These are phyloP conservation scores for Solidago caesia DNA, from an alignment of 129 eudicot genomes.

Conservation along the genomic window DNA sequence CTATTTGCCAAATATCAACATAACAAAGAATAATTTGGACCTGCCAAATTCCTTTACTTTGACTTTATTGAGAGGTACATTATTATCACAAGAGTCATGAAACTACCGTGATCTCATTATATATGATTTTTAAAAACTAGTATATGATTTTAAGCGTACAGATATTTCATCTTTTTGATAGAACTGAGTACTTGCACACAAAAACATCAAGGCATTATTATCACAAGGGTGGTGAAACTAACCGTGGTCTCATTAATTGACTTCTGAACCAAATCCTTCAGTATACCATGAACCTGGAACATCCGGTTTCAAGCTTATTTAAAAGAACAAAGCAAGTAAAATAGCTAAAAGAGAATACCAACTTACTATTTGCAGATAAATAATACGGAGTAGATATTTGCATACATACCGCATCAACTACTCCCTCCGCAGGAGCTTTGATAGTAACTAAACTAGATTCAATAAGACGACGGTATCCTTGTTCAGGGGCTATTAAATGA, in stretches of 20 bases:
- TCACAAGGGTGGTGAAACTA: conserved; percentile 26
- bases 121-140: background rate
- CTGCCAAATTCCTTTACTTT: background rate
- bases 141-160: background rate
- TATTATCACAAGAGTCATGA: background rate
- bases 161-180: background rate
- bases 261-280: conserved; percentile 89
- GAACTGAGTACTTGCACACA: background rate
- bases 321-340: no score
- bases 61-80: background rate
- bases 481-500: conserved; percentile 96
- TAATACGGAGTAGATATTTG: background rate
- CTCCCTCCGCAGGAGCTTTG: conserved; percentile 88
- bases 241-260: conserved; percentile 80
- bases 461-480: conserved; percentile 91
- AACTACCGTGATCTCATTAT: conserved; percentile 71
- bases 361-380: background rate
- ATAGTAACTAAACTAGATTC: conserved; percentile 74
- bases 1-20: no score
- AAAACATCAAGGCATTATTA: no score
- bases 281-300: conserved; percentile 79
- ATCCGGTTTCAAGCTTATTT: no score
- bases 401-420: conserved; percentile 78
- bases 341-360: no score
- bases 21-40: background rate